These are phyloP conservation scores for Boletus tomentosulus DNA, from an alignment of 768 basidiomycete genomes.

Conservation along the genomic window DNA sequence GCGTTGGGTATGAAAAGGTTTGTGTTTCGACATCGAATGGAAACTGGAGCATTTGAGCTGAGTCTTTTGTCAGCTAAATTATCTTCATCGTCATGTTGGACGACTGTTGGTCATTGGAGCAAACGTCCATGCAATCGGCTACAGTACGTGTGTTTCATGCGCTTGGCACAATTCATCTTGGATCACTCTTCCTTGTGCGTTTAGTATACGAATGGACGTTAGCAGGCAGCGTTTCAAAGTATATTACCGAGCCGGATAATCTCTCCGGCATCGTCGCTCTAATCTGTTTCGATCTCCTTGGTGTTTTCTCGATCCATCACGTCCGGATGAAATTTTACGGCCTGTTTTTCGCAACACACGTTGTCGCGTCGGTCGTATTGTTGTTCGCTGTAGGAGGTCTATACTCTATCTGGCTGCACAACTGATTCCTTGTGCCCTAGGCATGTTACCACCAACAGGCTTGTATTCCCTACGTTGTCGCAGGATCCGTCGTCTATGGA, in stretches of 20 bases:
- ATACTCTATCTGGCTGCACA: neutral
- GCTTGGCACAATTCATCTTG: neutral
- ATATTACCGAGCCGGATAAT: slow-evolving; percentile 33
- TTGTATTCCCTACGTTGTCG: slow-evolving; percentile 53
- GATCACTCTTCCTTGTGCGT: neutral
- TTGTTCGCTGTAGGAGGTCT: slow-evolving; percentile 51
- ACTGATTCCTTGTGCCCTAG: slow-evolving; percentile 20
- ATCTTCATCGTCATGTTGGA: slow-evolving; percentile 67
- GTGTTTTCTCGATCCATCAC: slow-evolving; percentile 55
- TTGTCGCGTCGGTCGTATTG: slow-evolving; percentile 47
- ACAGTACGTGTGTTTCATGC: slow-evolving; percentile 38
- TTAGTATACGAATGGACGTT: slow-evolving; percentile 57
- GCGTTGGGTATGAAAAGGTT: slow-evolving; percentile 70
- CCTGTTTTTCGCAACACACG: slow-evolving; percentile 63
- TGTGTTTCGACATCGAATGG: slow-evolving; percentile 32
- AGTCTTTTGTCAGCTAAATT: slow-evolving; percentile 53
- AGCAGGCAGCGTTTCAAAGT: slow-evolving; percentile 35
- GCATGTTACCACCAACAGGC: slow-evolving; percentile 48
- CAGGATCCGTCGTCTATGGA: slow-evolving; percentile 47
- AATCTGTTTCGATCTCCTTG: slow-evolving; percentile 48
- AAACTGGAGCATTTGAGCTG: slow-evolving; percentile 1
- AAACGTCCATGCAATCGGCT: slow-evolving; percentile 58
- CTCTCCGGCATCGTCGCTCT: slow-evolving; percentile 53
- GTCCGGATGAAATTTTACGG: slow-evolving; percentile 58
- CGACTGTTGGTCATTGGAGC: slow-evolving; percentile 50